Evolutionary conservation across 495 filamentous ascomycete species (phyloP), one percentile per base, ranked within the genome.

Genomic region (Aspergillus coremiiformis): DNA sequence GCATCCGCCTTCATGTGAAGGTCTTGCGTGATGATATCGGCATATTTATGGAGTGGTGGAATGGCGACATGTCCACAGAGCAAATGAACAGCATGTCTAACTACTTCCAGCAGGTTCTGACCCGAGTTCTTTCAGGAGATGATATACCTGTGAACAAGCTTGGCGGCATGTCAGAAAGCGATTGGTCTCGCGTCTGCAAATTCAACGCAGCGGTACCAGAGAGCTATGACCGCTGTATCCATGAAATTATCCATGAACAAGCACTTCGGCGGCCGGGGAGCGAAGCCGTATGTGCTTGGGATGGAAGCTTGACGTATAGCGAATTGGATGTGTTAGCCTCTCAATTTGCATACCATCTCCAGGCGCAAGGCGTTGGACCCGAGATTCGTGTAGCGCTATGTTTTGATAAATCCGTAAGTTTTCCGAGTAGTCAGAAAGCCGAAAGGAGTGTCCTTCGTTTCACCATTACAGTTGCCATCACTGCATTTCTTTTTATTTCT

Each of bases 341-440:
- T 56, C 59, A 65, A 60, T 12, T 86, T 21, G 80, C 80, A 4
- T 59, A 39, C 9, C 59, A 72, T 39, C 58, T 81, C 8, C 64
- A 71, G 23, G 62, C 66, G 49, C 68, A 76, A 41, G 76, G 77
- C 1, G 71, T 80, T 22, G 66, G 72, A 3, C 66, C 74, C 1
- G 78, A 77, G 60, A 60, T 58, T 21, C 60, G 75, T 20, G 77
- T 84, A 42, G 74, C 71, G 4, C 62, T 81, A 15, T 80, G 73
- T 54, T 82, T 83, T 37, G 76, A 83, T 48, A 84, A 83, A 64
- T 80, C 78, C 11, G 71, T 77, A 41, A 61, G 70, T 66, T 20
- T 21, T 15, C 12, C 4, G 4, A 32, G 11, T 47, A 41, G 37
- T 21, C 37, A 1, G 6, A 21, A 41, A 9, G 17, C 37, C 6